Evolutionary conservation across 169 alveolate genomes (phyloP), one percentile per base, ranked within the genome.

Genomic region (Cystoisospora suis): DNA sequence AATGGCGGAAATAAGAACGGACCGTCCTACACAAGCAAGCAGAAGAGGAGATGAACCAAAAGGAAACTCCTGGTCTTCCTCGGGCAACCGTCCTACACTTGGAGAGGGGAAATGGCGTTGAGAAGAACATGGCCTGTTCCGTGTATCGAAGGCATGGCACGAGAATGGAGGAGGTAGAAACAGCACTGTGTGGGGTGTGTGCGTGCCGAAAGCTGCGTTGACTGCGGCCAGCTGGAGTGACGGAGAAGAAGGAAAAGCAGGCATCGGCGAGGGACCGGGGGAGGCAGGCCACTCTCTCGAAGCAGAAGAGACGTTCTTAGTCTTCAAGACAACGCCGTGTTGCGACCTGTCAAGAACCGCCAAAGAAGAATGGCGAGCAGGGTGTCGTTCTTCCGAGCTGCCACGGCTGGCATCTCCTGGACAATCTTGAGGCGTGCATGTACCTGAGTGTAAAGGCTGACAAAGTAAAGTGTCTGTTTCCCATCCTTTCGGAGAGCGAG

Each of bases 121-220:
- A 9, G 61, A 20, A 20, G 61, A 49, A 20, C 61, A 20, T 20
- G 61, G 20, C n/a, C 9, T 12, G 61, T 20, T 9, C 61, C 61
- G 20, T 49, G 61, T 12, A 49, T 9, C 9, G 61, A 49, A 9
- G 20, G n/a, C 61, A 20, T 2, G 40, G 7, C 5, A 65, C 1
- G 77, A n/a, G 45, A 36, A 9, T 27, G 77, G 44, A 65, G 77
- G n/a, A n/a, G 77, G n/a, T 9, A 65, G n/a, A 23, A 65, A 44
- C 12, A 65, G 77, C 36, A 65, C 77, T n/a, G 77, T 65, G 36
- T 65, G 77, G n/a, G 77, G 77, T 23, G 77, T 65, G n/a, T 65
- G 77, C 6, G 77, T 65, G 45, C 45, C 77, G 42, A 65, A 65
- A 36, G 77, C 77, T 65, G 77, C 38, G 9, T 36, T n/a, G 44